Base-by-base conservation (phyloP, 495 filamentous ascomycete species). In the Xylaria cubensis region DNA sequence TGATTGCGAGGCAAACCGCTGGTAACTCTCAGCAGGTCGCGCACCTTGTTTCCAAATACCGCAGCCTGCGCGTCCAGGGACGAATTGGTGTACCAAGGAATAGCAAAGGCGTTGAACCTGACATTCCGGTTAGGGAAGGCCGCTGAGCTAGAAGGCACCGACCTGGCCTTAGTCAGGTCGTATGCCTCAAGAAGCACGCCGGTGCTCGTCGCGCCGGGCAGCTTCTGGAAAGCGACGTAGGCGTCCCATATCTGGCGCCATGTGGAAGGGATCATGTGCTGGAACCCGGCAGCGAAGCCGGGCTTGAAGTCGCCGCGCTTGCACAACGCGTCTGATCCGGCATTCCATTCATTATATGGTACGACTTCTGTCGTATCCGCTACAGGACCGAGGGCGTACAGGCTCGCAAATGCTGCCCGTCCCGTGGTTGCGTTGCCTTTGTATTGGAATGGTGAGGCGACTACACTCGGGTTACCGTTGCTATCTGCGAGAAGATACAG, bases 151-250 rank as follows among this genome's bases (percentile, higher is more conserved):
- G 77, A 67, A 50, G 77, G 24, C 26, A 75, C 21, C 24, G 67
- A 72, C n/a, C 75, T 70, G 13, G 84, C 78, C 19, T 80, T 72
- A 41, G 72, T 70, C 21, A 58, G 64, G 1, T 83, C 74, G 74
- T 85, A 87, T 17, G 76, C 80, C 72, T 86, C 85, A 44, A 83
- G 73, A 6, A 85, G 71, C 5, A 84, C 67, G 9, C 73, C 62
- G 10, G 73, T 72, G 53, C 74, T 78, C 1, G 71, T 74, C 17
- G 83, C 77, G 65, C 81, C 78, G 4, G 77, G 80, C 41, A 79
- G 78, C 64, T 79, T 62, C 17, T 76, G 48, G 61, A 77, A 77
- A 15, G 41, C 63, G 24, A 61, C 42, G 65, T 74, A 79, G 19
- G 73, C 53, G 72, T 78, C 66, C 73, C 76, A 76, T 8, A 78